phyloP scores from a whole-genome alignment of 176 grass and related monocot species.

The Rhynchospora breviuscula region DNA sequence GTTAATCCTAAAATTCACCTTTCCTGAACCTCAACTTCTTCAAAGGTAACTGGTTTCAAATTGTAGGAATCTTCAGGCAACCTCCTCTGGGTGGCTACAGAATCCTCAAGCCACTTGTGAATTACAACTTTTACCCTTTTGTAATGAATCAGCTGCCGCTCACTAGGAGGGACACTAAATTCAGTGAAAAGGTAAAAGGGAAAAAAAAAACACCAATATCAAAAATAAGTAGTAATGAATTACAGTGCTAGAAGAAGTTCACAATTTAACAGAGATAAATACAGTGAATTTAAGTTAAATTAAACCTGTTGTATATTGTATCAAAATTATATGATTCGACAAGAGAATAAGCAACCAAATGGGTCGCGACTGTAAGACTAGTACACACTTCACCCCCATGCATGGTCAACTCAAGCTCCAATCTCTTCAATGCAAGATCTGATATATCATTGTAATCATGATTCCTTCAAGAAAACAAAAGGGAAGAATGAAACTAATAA shows the following conservation, averaged over 20 bases:
- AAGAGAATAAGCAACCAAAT: slow-evolving; percentile 75
- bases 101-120: slow-evolving; percentile 83
- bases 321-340: slow-evolving; percentile 63
- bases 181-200: slow-evolving; percentile 20
- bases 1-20: slow-evolving; percentile 38
- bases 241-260: background rate
- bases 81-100: slow-evolving; percentile 51
- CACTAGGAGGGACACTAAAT: slow-evolving; percentile 54
- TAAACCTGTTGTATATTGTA: slow-evolving; percentile 77
- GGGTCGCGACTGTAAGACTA: slow-evolving; percentile 58
- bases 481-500: slow-evolving; percentile 14
- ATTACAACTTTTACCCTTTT: slow-evolving; percentile 71
- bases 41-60: slow-evolving; percentile 74
- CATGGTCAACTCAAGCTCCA: slow-evolving; percentile 77
- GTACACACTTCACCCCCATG: slow-evolving; percentile 74
- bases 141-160: slow-evolving; percentile 57
- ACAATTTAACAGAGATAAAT: background rate
- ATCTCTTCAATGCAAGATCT: slow-evolving; percentile 67
- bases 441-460: slow-evolving; percentile 62
- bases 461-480: slow-evolving; percentile 51
- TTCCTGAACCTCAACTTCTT: slow-evolving; percentile 55
- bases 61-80: slow-evolving; percentile 64
- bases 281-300: background rate
- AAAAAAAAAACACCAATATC: slow-evolving; percentile 15
- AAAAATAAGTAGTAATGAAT: background rate